Evolutionary conservation across 805 yeast genomes (phyloP).

Genomic region (Myxozyma udenii): DNA sequence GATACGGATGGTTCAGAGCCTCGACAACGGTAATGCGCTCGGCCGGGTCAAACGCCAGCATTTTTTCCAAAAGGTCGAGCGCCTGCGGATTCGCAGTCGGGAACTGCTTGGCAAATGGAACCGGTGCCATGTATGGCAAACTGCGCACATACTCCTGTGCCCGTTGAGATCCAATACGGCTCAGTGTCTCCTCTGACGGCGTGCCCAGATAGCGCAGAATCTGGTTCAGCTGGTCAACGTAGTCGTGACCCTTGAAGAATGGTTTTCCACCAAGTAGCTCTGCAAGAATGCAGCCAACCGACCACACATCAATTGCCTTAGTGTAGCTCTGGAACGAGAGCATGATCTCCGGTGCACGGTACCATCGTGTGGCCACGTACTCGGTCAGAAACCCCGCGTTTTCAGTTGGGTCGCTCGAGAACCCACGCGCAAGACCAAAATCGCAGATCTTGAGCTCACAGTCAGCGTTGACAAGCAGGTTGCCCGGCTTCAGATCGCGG

Average conservation of each 20-base stretch:
- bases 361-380: conserved; percentile 98
- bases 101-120: conserved; percentile 66
- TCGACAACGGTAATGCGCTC: conserved; percentile 82
- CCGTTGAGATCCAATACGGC: conserved; percentile 73
- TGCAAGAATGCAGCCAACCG: conserved; percentile 95
- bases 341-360: conserved; percentile 97
- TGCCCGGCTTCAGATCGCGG: conserved; percentile 92
- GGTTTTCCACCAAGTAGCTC: conserved; percentile 90
- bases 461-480: conserved; percentile 87
- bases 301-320: conserved; percentile 89
- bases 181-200: conserved; percentile 69
- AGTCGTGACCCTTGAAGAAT: conserved; percentile 90
- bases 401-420: conserved; percentile 72
- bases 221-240: conserved; percentile 89
- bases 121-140: conserved; percentile 75
- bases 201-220: conserved; percentile 88
- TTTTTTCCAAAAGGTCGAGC: conserved; percentile 67
- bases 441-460: conserved; percentile 96
- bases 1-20: conserved; percentile 85
- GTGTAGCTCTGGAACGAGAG: conserved; percentile 90
- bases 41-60: conserved; percentile 85
- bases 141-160: conserved; percentile 86
- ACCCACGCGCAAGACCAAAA: conserved; percentile 93
- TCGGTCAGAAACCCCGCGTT: conserved; percentile 95
- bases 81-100: conserved; percentile 85